These are phyloP conservation scores for Trichoderma pleuroti DNA, from an alignment of 2,329 filamentous ascomycete genomes.

Conservation along the genomic window DNA sequence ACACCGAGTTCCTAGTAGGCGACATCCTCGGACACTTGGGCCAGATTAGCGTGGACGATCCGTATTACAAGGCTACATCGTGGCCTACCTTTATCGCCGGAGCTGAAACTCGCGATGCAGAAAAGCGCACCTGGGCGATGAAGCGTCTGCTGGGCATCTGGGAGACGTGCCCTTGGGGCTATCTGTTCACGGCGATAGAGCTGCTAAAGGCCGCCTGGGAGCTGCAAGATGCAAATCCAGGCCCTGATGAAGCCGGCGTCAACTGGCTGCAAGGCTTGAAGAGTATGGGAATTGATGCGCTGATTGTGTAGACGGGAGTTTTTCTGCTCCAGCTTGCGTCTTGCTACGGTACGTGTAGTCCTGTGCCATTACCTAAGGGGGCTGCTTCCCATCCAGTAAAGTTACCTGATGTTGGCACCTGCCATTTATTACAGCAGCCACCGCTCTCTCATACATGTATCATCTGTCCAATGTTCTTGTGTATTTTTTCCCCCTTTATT, in stretches of 20 bases:
- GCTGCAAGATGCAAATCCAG: slow-evolving; percentile 36
- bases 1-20: slow-evolving; percentile 43
- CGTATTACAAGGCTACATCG: slow-evolving; percentile 57
- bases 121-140: slow-evolving; percentile 50
- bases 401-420: not conserved
- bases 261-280: slow-evolving; percentile 45
- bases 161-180: slow-evolving; percentile 47
- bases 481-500: not conserved
- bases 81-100: slow-evolving; percentile 59
- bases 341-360: not conserved
- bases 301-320: slow-evolving; percentile 40
- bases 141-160: slow-evolving; percentile 45
- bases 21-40: slow-evolving; percentile 52
- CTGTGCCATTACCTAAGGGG: not conserved
- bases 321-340: not conserved
- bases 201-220: slow-evolving; percentile 47
- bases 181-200: slow-evolving; percentile 49
- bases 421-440: not conserved
- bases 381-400: not conserved
- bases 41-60: slow-evolving; percentile 45
- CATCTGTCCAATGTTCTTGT: not conserved
- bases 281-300: slow-evolving; percentile 42
- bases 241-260: slow-evolving; percentile 23
- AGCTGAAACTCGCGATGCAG: slow-evolving; percentile 48
- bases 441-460: not conserved